Evolutionary conservation across 2,329 filamentous ascomycete genomes (phyloP), one percentile per base, ranked within the genome.

Genomic region (Sporothrix curviconia): DNA sequence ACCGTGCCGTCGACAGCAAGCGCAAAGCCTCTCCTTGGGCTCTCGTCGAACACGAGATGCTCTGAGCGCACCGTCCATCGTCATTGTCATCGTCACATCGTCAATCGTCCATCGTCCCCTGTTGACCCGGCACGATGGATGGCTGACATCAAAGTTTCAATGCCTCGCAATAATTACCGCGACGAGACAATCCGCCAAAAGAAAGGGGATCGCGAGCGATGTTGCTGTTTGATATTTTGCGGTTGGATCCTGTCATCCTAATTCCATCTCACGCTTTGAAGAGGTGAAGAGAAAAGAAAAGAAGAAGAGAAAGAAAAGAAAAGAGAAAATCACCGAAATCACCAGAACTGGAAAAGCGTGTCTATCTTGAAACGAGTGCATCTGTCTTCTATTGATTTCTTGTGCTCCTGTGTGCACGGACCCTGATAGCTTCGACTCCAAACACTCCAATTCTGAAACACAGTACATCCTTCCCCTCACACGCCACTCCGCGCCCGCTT

Each of bases 401-500:
- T 40, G n/a, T 40, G 7, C 2, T 3, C 11, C 17, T 49, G 17
- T 25, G 15, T 50, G 30, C 24, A 32, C 6, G 28, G 6, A 32
- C 6, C 28, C 6, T 32, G 28, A 5, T 11, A 11, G 28, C 28
- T n/a, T n/a, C 28, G 12, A 15, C 30, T 28, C 5, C 24, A 39
- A 17, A 39, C 12, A n/a, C n/a, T n/a, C n/a, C n/a, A n/a, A n/a
- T n/a, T n/a, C n/a, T n/a, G n/a, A 39, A 39, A 39, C 36, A 39
- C 36, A 39, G 36, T 4, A 14, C 36, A 39, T 12, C 9, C 40
- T 25, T 14, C 19, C 9, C 2, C 22, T 32, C 28, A 58, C 11
- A 54, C 15, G 7, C 56, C 51, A 7, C 42, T 59, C 24, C 50
- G 28, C 3, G 58, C 50, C 22, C 61, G 47, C 54, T 61, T 60